Evolutionary conservation across 345 rosid genomes (phyloP).

Genomic region (Anastatica hierochuntica): DNA sequence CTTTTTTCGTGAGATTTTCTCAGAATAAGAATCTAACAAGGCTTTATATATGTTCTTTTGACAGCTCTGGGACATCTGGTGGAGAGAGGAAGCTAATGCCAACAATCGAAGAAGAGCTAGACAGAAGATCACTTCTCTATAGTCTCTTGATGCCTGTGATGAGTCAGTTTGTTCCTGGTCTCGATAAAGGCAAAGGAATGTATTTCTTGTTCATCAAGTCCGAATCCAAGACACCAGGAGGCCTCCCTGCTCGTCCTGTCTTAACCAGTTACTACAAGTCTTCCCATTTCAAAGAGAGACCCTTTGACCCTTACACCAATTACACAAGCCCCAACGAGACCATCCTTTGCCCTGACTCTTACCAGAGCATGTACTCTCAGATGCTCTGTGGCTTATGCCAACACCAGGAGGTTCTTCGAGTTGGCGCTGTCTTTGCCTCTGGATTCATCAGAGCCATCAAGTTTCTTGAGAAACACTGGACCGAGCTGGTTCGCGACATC

Average conservation of each 20-base stretch:
- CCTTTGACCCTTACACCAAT: slow-evolving; percentile 62
- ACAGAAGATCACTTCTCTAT: slow-evolving; percentile 52
- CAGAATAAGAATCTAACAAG: neutral
- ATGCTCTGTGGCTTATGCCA: slow-evolving; percentile 67
- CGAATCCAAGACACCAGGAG: slow-evolving; percentile 62
- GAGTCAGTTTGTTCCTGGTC: slow-evolving; percentile 58
- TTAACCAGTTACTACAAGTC: slow-evolving; percentile 70
- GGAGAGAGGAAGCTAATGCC: slow-evolving; percentile 82
- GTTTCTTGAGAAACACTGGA: slow-evolving; percentile 68
- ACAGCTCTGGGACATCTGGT: slow-evolving; percentile 97
- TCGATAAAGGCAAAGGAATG: slow-evolving; percentile 78
- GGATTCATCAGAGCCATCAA: slow-evolving; percentile 73
- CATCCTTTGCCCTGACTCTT: slow-evolving; percentile 65
- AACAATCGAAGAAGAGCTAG: slow-evolving; percentile 62
- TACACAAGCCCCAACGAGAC: slow-evolving; percentile 80
- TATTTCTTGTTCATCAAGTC: slow-evolving; percentile 69
- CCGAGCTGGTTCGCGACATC: slow-evolving; percentile 38
- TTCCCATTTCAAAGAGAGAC: slow-evolving; percentile 54
- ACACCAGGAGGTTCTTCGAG: slow-evolving; percentile 57
- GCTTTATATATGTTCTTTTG: slow-evolving; percentile 8
- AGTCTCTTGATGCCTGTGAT: slow-evolving; percentile 73
- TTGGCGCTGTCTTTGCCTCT: slow-evolving; percentile 80
- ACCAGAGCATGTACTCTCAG: slow-evolving; percentile 81
- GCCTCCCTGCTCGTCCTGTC: slow-evolving; percentile 67
- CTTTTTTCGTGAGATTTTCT: neutral